A percentile compares a stretch with the other conserved stretches of the same genome.
phyloP scores from a whole-genome alignment of 495 filamentous ascomycete species.

The Aspergillus diversus region DNA sequence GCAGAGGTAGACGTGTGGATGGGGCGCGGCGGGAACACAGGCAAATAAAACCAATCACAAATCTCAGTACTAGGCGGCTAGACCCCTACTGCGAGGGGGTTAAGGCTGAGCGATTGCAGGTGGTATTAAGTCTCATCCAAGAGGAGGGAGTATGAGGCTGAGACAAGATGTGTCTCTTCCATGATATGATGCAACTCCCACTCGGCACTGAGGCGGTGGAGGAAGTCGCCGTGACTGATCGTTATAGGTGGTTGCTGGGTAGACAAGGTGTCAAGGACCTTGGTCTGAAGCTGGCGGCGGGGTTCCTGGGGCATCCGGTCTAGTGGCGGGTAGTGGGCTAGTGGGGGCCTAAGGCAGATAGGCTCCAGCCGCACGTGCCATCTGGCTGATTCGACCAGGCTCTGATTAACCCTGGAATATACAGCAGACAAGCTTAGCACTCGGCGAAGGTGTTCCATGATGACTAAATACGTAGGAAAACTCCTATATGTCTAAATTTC shows the following conservation, averaged over 20 bases:
- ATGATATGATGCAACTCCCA: not conserved
- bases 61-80: slow-evolving; percentile 5
- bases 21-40: slow-evolving; percentile 17
- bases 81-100: not conserved
- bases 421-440: not conserved
- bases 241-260: slow-evolving; percentile 10
- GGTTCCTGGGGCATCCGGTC: not conserved
- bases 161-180: not conserved
- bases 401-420: too few species aligned
- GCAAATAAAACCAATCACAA: slow-evolving; percentile 28
- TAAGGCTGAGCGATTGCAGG: not conserved
- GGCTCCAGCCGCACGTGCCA: slow-evolving; percentile 1
- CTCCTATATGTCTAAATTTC: not conserved
- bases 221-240: not conserved
- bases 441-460: too few species aligned
- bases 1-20: slow-evolving; percentile 4
- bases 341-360: not conserved
- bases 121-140: not conserved
- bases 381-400: not conserved
- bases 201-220: slow-evolving; percentile 5
- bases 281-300: not conserved
- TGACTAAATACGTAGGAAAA: not conserved
- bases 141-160: not conserved
- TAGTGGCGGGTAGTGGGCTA: slow-evolving; percentile 1
- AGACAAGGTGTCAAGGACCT: not conserved